A percentile compares a stretch with the other conserved stretches of the same genome.
These are phyloP conservation scores for Podaxis sp. DNA, from an alignment of 768 basidiomycete genomes.

Conservation along the genomic window DNA sequence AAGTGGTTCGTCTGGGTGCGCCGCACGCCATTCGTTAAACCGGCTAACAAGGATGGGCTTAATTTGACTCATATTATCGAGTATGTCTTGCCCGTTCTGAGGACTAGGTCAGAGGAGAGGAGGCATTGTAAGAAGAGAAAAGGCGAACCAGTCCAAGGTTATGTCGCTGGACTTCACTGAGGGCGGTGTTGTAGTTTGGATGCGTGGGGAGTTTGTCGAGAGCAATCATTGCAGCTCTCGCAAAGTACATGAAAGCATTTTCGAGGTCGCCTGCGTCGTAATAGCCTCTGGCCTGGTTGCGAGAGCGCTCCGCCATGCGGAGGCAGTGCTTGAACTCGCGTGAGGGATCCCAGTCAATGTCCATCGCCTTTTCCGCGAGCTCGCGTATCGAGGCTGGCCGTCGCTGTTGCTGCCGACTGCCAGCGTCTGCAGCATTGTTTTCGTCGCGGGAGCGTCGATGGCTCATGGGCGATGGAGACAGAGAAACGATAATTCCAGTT, in stretches of 20 bases:
- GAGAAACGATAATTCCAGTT: not conserved
- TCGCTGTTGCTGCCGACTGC: not conserved
- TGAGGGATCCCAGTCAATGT: constrained; percentile 53
- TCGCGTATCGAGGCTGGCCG: constrained; percentile 63
- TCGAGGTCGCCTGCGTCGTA: constrained; percentile 57
- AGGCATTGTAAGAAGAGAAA: not conserved
- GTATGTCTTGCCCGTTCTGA: constrained; percentile 76
- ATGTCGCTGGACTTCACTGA: constrained; percentile 57
- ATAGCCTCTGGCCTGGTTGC: constrained; percentile 50
- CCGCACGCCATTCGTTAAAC: constrained; percentile 57
- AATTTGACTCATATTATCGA: constrained; percentile 61
- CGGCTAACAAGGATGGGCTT: constrained; percentile 64
- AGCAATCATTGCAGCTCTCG: constrained; percentile 73
- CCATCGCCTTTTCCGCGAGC: constrained; percentile 59
- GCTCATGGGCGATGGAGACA: constrained; percentile 7
- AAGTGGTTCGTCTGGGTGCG: constrained; percentile 36
- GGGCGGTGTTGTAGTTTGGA: constrained; percentile 54
- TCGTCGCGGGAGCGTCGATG: not conserved
- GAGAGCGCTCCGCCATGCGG: constrained; percentile 59
- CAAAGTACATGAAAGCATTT: constrained; percentile 68
- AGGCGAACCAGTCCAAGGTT: constrained; percentile 69
- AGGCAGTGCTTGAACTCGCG: constrained; percentile 67
- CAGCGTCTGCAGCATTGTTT: not conserved
- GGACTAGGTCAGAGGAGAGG: constrained; percentile 12
- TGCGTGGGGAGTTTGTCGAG: constrained; percentile 78